Percentiles rank a stretch among this genome's conserved stretches.
Evolutionary conservation across 2,329 filamentous ascomycete genomes (phyloP).

Genomic region (Fusarium haematococcum): DNA sequence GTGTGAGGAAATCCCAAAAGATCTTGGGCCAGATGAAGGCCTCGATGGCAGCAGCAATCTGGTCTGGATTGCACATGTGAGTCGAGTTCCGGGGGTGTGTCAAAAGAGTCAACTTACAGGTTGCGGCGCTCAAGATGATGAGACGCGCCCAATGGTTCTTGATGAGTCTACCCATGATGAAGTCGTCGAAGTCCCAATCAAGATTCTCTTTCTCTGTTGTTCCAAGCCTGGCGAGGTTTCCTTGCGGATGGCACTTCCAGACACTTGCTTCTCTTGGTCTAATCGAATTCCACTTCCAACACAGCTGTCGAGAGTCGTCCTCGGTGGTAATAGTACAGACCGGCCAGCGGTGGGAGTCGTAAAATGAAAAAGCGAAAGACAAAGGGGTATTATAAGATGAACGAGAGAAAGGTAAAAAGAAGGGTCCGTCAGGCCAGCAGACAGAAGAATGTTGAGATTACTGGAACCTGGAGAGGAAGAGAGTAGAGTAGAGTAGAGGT

Average conservation of each 20-base stretch:
- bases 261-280: conserved; percentile 22
- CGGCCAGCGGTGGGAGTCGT: conserved; percentile 29
- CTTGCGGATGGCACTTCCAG: conserved; percentile 12
- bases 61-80: conserved; percentile 70
- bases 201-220: conserved; percentile 11
- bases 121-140: conserved; percentile 86
- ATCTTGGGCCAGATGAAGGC: conserved; percentile 99
- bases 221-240: conserved; percentile 3
- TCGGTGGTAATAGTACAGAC: conserved; percentile 31
- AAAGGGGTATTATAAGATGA: not conserved
- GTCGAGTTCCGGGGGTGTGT: conserved; percentile 30
- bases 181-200: conserved; percentile 24
- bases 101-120: conserved; percentile 67
- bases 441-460: conserved; percentile 26
- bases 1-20: conserved; percentile 97
- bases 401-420: conserved; percentile 16
- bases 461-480: conserved; percentile 10
- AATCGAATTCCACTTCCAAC: conserved; percentile 21
- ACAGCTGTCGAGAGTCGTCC: conserved; percentile 19
- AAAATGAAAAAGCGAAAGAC: conserved; percentile 15
- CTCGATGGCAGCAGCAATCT: conserved; percentile 85
- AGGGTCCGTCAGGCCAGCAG: conserved; percentile 34
- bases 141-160: conserved; percentile 99
- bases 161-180: conserved; percentile 92
- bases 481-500: conserved; percentile 1